Evolutionary conservation across 495 filamentous ascomycete species (phyloP).

Genomic region (Articulospora tetracladia): DNA sequence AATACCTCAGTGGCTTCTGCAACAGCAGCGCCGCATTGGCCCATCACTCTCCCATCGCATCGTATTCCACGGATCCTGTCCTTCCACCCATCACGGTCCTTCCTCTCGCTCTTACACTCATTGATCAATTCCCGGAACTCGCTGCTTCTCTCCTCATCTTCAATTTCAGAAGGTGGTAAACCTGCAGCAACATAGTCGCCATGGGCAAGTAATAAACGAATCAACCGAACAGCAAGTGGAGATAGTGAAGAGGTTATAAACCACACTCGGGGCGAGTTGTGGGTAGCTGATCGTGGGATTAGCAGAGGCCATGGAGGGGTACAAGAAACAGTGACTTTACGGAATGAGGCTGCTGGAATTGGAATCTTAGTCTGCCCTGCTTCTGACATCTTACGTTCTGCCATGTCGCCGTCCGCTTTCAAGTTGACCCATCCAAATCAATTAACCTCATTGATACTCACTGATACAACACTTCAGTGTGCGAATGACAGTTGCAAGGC

Average conservation of each 20-base stretch:
- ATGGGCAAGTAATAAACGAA: conserved; percentile 73
- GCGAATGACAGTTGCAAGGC: conserved; percentile 4
- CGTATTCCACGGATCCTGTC: conserved; percentile 51
- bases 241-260: conserved; percentile 80
- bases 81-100: conserved; percentile 53
- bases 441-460: conserved; percentile 6
- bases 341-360: conserved; percentile 22
- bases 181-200: conserved; percentile 84
- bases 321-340: neutral
- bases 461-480: neutral
- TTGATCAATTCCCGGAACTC: conserved; percentile 53
- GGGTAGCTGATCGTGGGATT: conserved; percentile 27
- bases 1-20: conserved; percentile 82
- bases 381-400: conserved; percentile 24
- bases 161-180: conserved; percentile 63
- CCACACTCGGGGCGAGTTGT: conserved; percentile 71
- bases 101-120: conserved; percentile 52
- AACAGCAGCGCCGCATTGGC: conserved; percentile 72
- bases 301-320: neutral
- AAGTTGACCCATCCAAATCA: neutral
- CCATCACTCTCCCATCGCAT: conserved; percentile 54
- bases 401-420: conserved; percentile 1
- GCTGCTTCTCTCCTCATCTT: conserved; percentile 52
- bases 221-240: conserved; percentile 69
- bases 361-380: conserved; percentile 11